These are phyloP conservation scores for Chlorella sp. DNA, from an alignment of 139 green algal species.

Conservation along the genomic window DNA sequence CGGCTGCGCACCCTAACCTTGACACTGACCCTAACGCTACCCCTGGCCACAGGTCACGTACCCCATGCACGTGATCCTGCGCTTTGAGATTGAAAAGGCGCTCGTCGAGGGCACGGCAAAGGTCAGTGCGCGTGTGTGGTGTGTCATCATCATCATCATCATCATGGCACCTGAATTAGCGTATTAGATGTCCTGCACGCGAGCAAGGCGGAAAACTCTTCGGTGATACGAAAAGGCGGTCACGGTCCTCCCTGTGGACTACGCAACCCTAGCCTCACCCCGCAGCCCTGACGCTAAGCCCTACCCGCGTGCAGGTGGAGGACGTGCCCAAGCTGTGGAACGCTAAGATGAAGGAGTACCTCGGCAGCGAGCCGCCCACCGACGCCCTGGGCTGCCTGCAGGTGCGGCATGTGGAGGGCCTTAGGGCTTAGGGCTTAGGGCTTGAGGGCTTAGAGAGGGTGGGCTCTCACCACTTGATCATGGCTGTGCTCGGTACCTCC, in stretches of 20 bases:
- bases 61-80: conserved; percentile 86
- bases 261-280: no score
- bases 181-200: background rate
- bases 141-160: no score
- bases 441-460: no score
- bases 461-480: no score
- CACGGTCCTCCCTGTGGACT: background rate
- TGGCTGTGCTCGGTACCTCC: no score
- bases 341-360: conserved; percentile 69
- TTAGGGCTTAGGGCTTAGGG: no score
- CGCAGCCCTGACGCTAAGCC: no score
- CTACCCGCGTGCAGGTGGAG: conserved; percentile 32
- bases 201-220: background rate
- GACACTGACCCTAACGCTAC: no score
- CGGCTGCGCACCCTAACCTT: no score
- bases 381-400: conserved; percentile 76
- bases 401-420: no score
- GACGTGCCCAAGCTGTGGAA: conserved; percentile 74
- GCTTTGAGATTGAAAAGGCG: conserved; percentile 76
- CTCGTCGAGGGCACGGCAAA: conserved; percentile 67
- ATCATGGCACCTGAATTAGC: background rate
- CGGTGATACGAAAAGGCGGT: background rate
- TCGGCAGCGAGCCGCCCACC: conserved; percentile 45
- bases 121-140: no score
- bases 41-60: conserved; percentile 62